A percentile compares a stretch with the other conserved stretches of the same genome.
These are phyloP conservation scores for Pseudonectria buxi DNA, from an alignment of 2,329 filamentous ascomycete species.

Conservation along the genomic window DNA sequence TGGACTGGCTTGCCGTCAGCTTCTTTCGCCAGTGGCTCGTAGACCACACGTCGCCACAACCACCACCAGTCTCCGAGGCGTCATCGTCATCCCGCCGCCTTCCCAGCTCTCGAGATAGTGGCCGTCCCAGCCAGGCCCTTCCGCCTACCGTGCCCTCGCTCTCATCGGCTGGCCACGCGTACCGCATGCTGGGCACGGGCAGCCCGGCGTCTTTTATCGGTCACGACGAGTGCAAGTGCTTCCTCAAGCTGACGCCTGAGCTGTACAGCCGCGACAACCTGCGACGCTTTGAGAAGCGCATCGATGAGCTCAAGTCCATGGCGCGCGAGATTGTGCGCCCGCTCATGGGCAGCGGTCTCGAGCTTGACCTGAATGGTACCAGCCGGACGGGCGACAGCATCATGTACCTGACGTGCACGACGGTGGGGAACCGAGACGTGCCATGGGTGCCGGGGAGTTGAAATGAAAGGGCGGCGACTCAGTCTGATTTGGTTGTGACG, in stretches of 20 bases:
- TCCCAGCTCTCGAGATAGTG: constrained; percentile 20
- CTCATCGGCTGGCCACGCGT: constrained; percentile 63
- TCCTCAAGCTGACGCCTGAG: constrained; percentile 76
- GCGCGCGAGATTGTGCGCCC: constrained; percentile 78
- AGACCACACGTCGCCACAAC: constrained; percentile 75
- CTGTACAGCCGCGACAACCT: constrained; percentile 83
- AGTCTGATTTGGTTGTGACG: too few species aligned
- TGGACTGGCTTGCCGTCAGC: constrained; percentile 84
- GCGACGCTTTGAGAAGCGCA: constrained; percentile 73
- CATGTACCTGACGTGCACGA: constrained; percentile 45
- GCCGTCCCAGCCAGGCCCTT: constrained; percentile 26
- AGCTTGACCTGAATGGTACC: constrained; percentile 59
- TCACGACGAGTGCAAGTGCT: constrained; percentile 85
- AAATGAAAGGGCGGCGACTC: too few species aligned
- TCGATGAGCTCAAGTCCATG: constrained; percentile 82
- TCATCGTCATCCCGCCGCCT: constrained; percentile 17
- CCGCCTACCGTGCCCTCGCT: constrained; percentile 39
- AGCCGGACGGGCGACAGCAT: constrained; percentile 36
- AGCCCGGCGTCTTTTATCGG: constrained; percentile 57
- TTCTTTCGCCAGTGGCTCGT: constrained; percentile 91
- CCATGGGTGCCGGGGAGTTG: constrained; percentile 40
- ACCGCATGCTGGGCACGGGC: constrained; percentile 65
- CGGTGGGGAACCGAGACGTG: constrained; percentile 41
- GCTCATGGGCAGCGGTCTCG: constrained; percentile 76
- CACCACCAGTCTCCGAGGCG: constrained; percentile 26